Base-by-base conservation (phyloP, 768 basidiomycete genomes). In the Hebeloma cylindrosporum region DNA sequence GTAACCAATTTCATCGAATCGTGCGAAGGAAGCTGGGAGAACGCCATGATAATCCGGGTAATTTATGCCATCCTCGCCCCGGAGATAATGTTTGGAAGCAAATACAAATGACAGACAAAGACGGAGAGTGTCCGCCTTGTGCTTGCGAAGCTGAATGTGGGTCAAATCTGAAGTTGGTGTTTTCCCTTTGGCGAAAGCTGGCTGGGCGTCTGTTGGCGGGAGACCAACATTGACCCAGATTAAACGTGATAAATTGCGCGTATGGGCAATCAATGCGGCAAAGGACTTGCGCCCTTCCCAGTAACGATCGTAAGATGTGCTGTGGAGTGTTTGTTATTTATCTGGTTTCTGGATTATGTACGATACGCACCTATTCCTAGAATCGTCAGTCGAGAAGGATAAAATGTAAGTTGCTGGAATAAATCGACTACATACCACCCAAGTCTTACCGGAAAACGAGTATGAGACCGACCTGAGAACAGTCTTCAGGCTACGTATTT, bases 201-300 rank as follows among this genome's bases (percentile, higher is more conserved):
- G 63, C 28, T 67, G 66, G 16, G 71, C 68, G 57, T 78, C 79
- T 3, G 68, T 57, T 1, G 79, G 79, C 3, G 88, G 62, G 23
- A 83, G 71, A n/a, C 75, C 72, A 42, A 84, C 83, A 52, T 86
- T 80, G 44, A 93, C 65, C 92, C 92, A 94, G 36, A 92, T 68
- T 54, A 83, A 75, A 18, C 90, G 83, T 8, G 84, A 66, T 35
- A 93, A 73, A 61, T 85, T 91, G 49, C 90, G 86, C 41, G 82
- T 79, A 58, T 84, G 82, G 10, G 89, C 77, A 8, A 77, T 80
- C 44, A 94, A 61, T 6, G 79, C 56, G 0, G 85, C 82, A 58
- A 93, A 93, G 31, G 82, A 79, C 63, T 88, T 95, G 52, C 93
- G 75, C 36, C 93, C 93, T 69, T 93, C 92, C 75, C 83, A 89